Percentiles rank a stretch among this genome's conserved stretches.
Evolutionary conservation across 768 basidiomycete species (phyloP).

Genomic region (Lactarius akahatsu): DNA sequence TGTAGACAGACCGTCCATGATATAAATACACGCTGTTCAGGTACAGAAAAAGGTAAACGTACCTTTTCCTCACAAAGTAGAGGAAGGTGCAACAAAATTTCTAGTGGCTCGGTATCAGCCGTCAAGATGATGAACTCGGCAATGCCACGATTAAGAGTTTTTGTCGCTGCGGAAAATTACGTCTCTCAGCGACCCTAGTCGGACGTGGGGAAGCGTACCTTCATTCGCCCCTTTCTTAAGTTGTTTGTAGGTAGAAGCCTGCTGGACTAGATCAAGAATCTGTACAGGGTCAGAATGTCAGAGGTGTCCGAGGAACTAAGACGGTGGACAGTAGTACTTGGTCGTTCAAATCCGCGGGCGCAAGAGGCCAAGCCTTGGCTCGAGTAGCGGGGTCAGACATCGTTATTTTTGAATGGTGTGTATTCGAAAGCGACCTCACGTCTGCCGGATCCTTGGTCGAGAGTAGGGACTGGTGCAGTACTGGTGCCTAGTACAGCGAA

Average conservation of each 20-base stretch:
- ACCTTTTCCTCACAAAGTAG: constrained; percentile 99
- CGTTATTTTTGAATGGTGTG: constrained; percentile 42
- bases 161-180: constrained; percentile 64
- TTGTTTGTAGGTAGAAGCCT: constrained; percentile 96
- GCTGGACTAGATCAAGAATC: constrained; percentile 95
- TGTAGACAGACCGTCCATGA: constrained; percentile 34
- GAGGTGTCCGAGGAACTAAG: not conserved
- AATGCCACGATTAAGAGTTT: constrained; percentile 96
- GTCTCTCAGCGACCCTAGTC: not conserved
- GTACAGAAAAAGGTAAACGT: constrained; percentile 15
- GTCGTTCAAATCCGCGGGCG: constrained; percentile 86
- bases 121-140: constrained; percentile 98
- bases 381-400: constrained; percentile 59
- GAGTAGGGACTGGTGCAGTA: constrained; percentile 8
- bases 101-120: constrained; percentile 94
- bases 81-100: constrained; percentile 96
- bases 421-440: constrained; percentile 68
- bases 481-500: not conserved
- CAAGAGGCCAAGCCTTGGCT: constrained; percentile 87
- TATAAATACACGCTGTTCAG: not conserved
- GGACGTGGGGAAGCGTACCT: constrained; percentile 48
- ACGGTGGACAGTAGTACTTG: constrained; percentile 48
- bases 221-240: constrained; percentile 99
- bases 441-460: constrained; percentile 80
- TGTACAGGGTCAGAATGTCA: constrained; percentile 35